A percentile compares a stretch with the other conserved stretches of the same genome.
Conservation (phyloP, 2,329 filamentous ascomycete species). For the Trichoderma koningiopsis region DNA sequence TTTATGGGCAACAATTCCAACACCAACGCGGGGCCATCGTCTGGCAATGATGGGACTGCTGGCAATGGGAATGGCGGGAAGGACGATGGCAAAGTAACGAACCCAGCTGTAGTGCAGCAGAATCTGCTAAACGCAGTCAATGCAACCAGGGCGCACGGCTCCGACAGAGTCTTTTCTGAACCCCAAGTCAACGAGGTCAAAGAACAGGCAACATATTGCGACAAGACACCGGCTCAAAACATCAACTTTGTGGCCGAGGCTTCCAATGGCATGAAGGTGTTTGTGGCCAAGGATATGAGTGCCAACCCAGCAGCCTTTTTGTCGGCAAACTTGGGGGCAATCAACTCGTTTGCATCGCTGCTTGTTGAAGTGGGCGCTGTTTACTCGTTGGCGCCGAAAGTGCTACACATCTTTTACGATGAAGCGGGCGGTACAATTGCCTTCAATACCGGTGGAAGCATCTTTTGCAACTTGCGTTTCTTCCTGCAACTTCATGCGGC, state of each 20-base stretch:
- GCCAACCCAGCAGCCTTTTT: slow-evolving; percentile 58
- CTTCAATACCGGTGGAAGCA: slow-evolving; percentile 82
- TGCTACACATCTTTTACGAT: slow-evolving; percentile 87
- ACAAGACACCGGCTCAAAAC: slow-evolving; percentile 72
- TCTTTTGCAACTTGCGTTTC: slow-evolving; percentile 93
- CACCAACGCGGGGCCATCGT: slow-evolving; percentile 10
- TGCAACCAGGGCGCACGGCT: slow-evolving; percentile 75
- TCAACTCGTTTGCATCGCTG: slow-evolving; percentile 70
- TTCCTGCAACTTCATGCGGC: slow-evolving; percentile 76
- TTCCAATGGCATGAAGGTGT: slow-evolving; percentile 72
- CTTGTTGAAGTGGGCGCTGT: slow-evolving; percentile 70
- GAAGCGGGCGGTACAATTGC: slow-evolving; percentile 79
- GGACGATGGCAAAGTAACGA: slow-evolving; percentile 59
- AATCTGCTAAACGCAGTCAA: slow-evolving; percentile 78
- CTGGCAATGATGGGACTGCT: slow-evolving; percentile 27
- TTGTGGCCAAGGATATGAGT: slow-evolving; percentile 61
- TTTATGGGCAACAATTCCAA: slow-evolving; percentile 42
- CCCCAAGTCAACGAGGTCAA: slow-evolving; percentile 73
- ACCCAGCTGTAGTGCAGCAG: slow-evolving; percentile 63
- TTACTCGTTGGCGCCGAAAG: slow-evolving; percentile 69
- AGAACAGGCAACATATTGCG: slow-evolving; percentile 85
- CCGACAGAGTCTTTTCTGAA: slow-evolving; percentile 69
- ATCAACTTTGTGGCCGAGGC: slow-evolving; percentile 71
- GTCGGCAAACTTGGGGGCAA: slow-evolving; percentile 56
- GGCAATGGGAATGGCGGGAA: slow-evolving; percentile 31